Conservation (phyloP, 2,329 filamentous ascomycete species). For the Colletotrichum gigasporum region DNA sequence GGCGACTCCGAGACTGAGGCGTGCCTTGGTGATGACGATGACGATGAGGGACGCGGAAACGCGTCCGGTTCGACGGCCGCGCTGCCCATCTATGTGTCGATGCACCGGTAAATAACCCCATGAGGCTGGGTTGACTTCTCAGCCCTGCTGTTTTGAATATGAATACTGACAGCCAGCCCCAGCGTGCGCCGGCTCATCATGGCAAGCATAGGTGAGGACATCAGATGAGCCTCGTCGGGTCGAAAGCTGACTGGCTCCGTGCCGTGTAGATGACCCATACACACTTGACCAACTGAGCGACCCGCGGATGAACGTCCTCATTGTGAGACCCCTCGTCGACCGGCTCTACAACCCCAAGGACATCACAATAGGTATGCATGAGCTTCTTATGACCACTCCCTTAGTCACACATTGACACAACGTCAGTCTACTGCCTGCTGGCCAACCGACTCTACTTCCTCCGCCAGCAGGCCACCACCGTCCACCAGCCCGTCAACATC, state of each 20-base stretch:
- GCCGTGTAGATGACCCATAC: slow-evolving; percentile 50
- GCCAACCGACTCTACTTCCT: slow-evolving; percentile 77
- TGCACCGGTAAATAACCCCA: slow-evolving; percentile 17
- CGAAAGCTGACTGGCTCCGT: not conserved
- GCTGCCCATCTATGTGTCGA: slow-evolving; percentile 24
- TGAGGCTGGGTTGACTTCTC: not conserved
- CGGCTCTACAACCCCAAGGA: slow-evolving; percentile 72
- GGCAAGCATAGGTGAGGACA: slow-evolving; percentile 19
- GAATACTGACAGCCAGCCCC: not conserved
- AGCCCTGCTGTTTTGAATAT: not conserved
- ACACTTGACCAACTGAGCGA: slow-evolving; percentile 71
- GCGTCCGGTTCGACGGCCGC: not conserved
- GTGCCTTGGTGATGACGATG: slow-evolving; percentile 14
- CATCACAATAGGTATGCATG: slow-evolving; percentile 66
- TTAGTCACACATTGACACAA: not conserved
- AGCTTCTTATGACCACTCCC: not conserved
- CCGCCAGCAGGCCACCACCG: slow-evolving; percentile 70
- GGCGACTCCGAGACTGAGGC: slow-evolving; percentile 29
- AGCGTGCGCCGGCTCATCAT: slow-evolving; percentile 28
- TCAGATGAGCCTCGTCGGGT: not conserved
- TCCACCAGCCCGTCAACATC: slow-evolving; percentile 75
- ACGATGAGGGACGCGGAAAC: not conserved
- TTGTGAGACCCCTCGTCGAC: slow-evolving; percentile 76
- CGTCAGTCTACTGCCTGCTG: slow-evolving; percentile 73
- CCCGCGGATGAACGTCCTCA: slow-evolving; percentile 72